Evolutionary conservation across 768 basidiomycete genomes (phyloP), one percentile per base, ranked within the genome.

Genomic region (Coprinopsis sp.): DNA sequence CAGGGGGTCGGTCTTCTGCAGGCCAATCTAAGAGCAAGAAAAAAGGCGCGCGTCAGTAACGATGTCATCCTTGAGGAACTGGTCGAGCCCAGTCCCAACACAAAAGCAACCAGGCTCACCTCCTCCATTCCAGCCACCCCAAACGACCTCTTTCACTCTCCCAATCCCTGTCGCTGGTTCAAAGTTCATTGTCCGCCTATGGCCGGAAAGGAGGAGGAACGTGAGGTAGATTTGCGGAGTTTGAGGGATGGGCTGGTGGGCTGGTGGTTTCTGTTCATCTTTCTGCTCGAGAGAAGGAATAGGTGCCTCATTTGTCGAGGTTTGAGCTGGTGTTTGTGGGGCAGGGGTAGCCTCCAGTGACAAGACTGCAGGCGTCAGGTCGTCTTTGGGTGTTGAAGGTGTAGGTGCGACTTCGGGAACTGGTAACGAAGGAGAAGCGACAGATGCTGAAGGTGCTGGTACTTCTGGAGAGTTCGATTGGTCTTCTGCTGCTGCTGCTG

Each of bases 91-190:
- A 39, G 23, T 29, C 19, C 23, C 7, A 30, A 14, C 46, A 41
- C 33, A 10, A 39, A 49, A 29, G 14, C 18, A 10, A 19, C 66
- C 77, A 57, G 51, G 82, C 24, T 33, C 33, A 31, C 31, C 21
- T 10, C 87, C 86, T 55, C 70, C 66, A 23, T 85, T 85, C 87
- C 88, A 91, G 27, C 79, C 76, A 65, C 82, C 87, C 87, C 88
- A 90, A 29, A 83, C 78, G 37, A 91, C 74, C 66, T 91, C 88
- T 64, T 90, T 90, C 23, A 88, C 82, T 54, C 88, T 72, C 14
- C 84, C 85, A 25, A 90, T 68, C 0, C 85, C 84, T 18, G 77
- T 84, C 53, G 79, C 78, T 11, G 86, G 85, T 23, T 87, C 84
- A 53, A 91, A 91, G 0, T 74, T 67, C 77, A 89, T 86, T 0